Evolutionary conservation across 164 flowering plant species (phyloP), one percentile per base, ranked within the genome.

Genomic region (Magnolia officinalis): DNA sequence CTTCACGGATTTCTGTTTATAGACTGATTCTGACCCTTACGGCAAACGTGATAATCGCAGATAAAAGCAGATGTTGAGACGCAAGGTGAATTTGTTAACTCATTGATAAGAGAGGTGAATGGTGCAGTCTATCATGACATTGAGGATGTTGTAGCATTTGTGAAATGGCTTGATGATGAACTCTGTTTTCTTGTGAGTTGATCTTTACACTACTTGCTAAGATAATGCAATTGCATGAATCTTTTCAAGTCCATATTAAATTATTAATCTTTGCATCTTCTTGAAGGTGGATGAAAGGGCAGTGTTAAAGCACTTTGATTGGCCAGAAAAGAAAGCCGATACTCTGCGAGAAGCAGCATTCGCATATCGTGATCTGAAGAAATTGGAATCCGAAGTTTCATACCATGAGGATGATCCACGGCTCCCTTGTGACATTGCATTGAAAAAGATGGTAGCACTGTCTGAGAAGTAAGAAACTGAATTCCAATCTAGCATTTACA

Each of bases 81-180:
- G 19, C 98, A 95, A 85, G 98, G 96, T 63, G 97, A 93, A 71
- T 93, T 95, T 77, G 95, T 95, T 37, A 92, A 88, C 68, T 91
- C 89, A 31, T 74, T 95, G 85, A 95, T 95, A 71, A 81, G 81
- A 81, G 98, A 92, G 86, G 98, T 95, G 65, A 91, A 91, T 11
- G 76, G 79, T 75, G 99, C 99, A 6, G 91, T 82, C 67, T 95
- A 87, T 81, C 83, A 73, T 55, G 83, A 87, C 81, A 92, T 95
- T 69, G 97, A 89, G 78, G 96, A 93, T 80, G 97, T 95, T 19
- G 92, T 92, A 67, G 90, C 89, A 64, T 95, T 95, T 80, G 98
- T 95, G 76, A 93, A 95, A 85, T 95, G 99, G 99, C 96, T 95
- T 9, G 99, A 95, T 79, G 99, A 95, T 67, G 99, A 95, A 75